phyloP scores from a whole-genome alignment of 257 asterid genomes.

The Echium plantagineum region DNA sequence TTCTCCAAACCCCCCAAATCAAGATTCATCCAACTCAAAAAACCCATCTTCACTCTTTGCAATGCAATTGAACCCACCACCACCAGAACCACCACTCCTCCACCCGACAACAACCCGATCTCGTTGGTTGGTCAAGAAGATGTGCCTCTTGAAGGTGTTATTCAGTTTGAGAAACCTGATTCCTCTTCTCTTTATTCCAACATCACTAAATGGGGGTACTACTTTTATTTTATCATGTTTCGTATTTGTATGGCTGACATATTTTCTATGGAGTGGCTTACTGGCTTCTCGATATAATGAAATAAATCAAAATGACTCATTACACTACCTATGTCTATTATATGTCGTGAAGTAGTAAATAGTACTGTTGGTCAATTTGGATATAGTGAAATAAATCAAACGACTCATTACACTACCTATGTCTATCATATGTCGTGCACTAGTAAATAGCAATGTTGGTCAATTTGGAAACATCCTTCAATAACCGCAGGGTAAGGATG shows the following conservation, averaged over 20 bases:
- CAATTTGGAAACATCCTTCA: too few relatives aligned
- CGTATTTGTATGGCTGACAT: background rate
- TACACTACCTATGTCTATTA: too few relatives aligned
- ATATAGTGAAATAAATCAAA: too few relatives aligned
- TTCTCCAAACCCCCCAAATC: slow-evolving; percentile 38
- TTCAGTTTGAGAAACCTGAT: slow-evolving; percentile 66
- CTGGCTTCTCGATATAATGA: background rate
- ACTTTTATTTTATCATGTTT: background rate
- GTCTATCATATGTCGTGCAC: too few relatives aligned
- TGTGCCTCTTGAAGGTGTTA: slow-evolving; percentile 72
- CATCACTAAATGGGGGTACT: slow-evolving; percentile 65
- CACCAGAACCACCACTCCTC: slow-evolving; percentile 30
- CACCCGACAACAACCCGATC: slow-evolving; percentile 27
- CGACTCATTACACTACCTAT: too few relatives aligned
- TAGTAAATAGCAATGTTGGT: too few relatives aligned
- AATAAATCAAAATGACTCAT: too few relatives aligned
- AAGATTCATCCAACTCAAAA: slow-evolving; percentile 8
- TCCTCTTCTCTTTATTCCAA: slow-evolving; percentile 18
- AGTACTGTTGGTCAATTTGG: too few relatives aligned
- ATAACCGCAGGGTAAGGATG: too few relatives aligned
- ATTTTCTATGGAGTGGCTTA: too few relatives aligned
- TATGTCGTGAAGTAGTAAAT: too few relatives aligned
- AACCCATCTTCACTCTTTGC: slow-evolving; percentile 18
- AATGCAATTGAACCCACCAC: slow-evolving; percentile 28
- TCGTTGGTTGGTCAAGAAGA: slow-evolving; percentile 43